phyloP scores from a whole-genome alignment of 192 early-diverging fungal species.

The Helicostylum pulchrum region DNA sequence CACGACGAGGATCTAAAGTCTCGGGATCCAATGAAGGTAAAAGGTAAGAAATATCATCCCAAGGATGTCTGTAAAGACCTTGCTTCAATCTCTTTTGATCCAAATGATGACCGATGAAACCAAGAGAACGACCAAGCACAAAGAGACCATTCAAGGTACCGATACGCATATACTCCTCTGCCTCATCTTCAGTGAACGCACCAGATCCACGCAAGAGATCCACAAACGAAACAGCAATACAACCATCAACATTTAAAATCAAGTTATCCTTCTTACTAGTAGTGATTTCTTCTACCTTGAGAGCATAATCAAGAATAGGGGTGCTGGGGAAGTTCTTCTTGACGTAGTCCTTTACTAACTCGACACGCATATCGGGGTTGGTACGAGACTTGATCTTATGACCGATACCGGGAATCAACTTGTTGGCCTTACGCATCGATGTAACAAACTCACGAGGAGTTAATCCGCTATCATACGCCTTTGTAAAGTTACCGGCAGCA shows the following conservation, averaged over 20 bases:
- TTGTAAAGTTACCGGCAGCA: conserved; percentile 88
- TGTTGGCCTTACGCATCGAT: conserved; percentile 93
- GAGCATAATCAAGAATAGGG: conserved; percentile 91
- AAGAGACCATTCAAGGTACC: conserved; percentile 96
- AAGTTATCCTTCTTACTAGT: conserved; percentile 98
- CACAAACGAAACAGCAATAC: conserved; percentile 93
- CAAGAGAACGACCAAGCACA: conserved; percentile 91
- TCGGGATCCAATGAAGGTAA: conserved; percentile 44
- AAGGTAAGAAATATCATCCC: conserved; percentile 96
- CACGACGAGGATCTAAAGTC: conserved; percentile 39
- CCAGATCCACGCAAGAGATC: conserved; percentile 90
- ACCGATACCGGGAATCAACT: conserved; percentile 97
- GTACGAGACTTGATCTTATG: conserved; percentile 99
- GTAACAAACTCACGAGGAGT: conserved; percentile 93
- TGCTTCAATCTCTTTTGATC: conserved; percentile 99
- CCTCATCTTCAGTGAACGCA: conserved; percentile 91
- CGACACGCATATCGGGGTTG: conserved; percentile 96
- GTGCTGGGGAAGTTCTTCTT: conserved; percentile 80
- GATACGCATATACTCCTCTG: conserved; percentile 93
- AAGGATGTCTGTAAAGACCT: conserved; percentile 96
- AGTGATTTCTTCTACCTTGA: conserved; percentile 91
- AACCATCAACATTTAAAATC: conserved; percentile 94
- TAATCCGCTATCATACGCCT: conserved; percentile 89
- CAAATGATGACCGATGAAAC: conserved; percentile 97
- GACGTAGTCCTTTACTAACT: conserved; percentile 93